Evolutionary conservation across 2,329 filamentous ascomycete species (phyloP), one percentile per base, ranked within the genome.

Genomic region (Thelonectria discophora): DNA sequence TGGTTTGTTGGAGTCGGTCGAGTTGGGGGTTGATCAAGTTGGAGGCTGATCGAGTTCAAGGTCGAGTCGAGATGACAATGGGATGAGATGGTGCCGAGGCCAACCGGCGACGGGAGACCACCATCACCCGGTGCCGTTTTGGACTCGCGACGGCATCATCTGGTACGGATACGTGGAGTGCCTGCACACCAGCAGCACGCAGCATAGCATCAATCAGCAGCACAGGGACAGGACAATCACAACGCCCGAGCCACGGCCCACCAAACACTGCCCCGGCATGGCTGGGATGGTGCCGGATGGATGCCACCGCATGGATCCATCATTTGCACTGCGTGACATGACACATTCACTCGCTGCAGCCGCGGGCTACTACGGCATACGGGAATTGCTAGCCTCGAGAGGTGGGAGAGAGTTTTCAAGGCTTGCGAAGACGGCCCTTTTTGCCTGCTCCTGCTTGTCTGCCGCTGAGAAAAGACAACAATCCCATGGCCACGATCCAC

Each of bases 261-360:
- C 68, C 58, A 66, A 70, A 65, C 68, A 69, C 66, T 63, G 66
- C 67, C 66, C 67, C 63, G 60, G 66, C 62, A 66, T 59, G 57
- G 60, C 63, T 69, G 24, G 59, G 62, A 59, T 61, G 66, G 60
- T 40, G 65, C 66, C 65, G 60, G 66, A 60, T 65, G 66, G 67
- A 69, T 69, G 64, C 64, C 68, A 68, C 67, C 52, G 39, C 39
- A 59, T 59, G 57, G 58, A 64, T 66, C 60, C 62, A 67, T 66
- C 53, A 51, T 61, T 53, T 48, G 40, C 48, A 52, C 64, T 67
- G 68, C 68, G 66, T 70, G 65, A 70, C 68, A 66, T 68, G 66
- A 65, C 61, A 70, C 70, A 69, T 68, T 66, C 64, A 68, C 53
- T 63, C 55, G 55, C 66, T 67, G 39, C 53, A 47, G 6, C 40